Evolutionary conservation across 2,329 filamentous ascomycete species (phyloP).

Genomic region (Lizonia empirigonia): DNA sequence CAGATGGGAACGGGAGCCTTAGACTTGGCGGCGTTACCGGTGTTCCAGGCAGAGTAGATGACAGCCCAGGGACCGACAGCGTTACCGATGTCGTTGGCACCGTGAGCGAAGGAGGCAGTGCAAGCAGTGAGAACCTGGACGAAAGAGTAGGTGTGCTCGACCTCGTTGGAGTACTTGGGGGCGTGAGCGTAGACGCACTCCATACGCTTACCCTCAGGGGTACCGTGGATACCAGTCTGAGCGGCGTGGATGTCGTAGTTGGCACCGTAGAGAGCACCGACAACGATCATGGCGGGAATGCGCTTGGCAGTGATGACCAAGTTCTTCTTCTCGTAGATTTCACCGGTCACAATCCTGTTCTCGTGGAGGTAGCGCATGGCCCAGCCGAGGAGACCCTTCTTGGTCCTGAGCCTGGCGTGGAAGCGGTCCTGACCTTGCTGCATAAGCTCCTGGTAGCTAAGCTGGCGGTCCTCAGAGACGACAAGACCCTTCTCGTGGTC

Average conservation of each 20-base stretch:
- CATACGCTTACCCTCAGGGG: constrained; percentile 76
- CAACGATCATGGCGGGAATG: constrained; percentile 69
- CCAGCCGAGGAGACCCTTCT: constrained; percentile 75
- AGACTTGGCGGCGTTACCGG: constrained; percentile 66
- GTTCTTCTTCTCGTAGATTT: constrained; percentile 77
- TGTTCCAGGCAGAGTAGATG: constrained; percentile 50
- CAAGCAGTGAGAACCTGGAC: constrained; percentile 58
- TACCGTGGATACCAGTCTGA: constrained; percentile 71
- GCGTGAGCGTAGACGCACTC: constrained; percentile 64
- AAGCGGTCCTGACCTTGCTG: constrained; percentile 62
- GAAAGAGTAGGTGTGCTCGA: constrained; percentile 53
- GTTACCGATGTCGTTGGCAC: constrained; percentile 68
- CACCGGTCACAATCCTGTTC: constrained; percentile 73
- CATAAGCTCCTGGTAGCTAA: constrained; percentile 67
- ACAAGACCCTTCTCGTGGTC: constrained; percentile 36
- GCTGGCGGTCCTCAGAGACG: constrained; percentile 56
- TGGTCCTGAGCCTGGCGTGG: constrained; percentile 67
- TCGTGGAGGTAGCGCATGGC: constrained; percentile 77
- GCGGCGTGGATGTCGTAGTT: constrained; percentile 84
- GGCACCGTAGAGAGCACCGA: constrained; percentile 71
- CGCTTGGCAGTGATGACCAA: constrained; percentile 67
- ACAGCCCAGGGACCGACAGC: constrained; percentile 47
- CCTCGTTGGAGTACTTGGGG: constrained; percentile 47
- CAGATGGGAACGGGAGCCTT: constrained; percentile 73
- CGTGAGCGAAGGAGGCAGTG: constrained; percentile 60